phyloP scores from a whole-genome alignment of 345 rosid genomes.

The Citrus sinensis region DVS_A1.0 CM039163.1:39255001-39255500 shows the following conservation, averaged over 20 bases:
- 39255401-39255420: not conserved
- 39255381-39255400: not conserved
- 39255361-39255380: not conserved
- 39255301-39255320: not conserved
- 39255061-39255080: not conserved
- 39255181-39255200: slow-evolving; percentile 79
- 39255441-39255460: slow-evolving; percentile 16
- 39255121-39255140: not conserved
- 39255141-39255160: slow-evolving; percentile 75
- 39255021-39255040: not conserved
- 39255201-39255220: slow-evolving; percentile 94
- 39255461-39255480: slow-evolving; percentile 91
- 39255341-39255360: not conserved
- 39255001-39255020: slow-evolving; percentile 7
- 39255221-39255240: slow-evolving; percentile 86
- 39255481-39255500: slow-evolving; percentile 67
- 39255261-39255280: slow-evolving; percentile 77
- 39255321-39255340: not conserved
- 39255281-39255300: slow-evolving; percentile 6
- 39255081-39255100: not conserved
- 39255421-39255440: not conserved
- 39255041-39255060: not conserved
- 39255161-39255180: slow-evolving; percentile 67
- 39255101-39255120: not conserved
- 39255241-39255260: slow-evolving; percentile 61